Conservation (phyloP, 371 early-diverging fungal genomes). For the Cokeromyces recurvatus region DNA sequence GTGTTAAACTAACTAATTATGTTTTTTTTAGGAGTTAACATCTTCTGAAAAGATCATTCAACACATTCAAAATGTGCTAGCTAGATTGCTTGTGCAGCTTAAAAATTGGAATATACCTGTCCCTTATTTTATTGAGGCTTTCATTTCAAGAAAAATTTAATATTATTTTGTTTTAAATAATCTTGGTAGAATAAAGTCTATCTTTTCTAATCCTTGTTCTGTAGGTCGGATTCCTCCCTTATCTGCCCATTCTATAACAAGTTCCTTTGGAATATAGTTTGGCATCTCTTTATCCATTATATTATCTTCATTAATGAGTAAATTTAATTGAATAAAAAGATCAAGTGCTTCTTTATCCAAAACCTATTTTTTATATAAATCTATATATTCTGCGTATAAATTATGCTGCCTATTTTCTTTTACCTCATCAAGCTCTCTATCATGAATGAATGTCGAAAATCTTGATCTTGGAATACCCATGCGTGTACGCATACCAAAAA, state of each 20-base stretch:
- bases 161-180: slow-evolving; percentile 1
- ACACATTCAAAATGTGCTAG: not conserved
- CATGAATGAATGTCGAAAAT: too few species aligned
- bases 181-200: slow-evolving; percentile 35
- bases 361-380: too few species aligned
- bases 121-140: slow-evolving; percentile 17
- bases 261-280: slow-evolving; percentile 21
- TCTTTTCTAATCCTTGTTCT: slow-evolving; percentile 32
- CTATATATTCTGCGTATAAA: too few species aligned
- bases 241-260: slow-evolving; percentile 11
- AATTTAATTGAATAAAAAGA: slow-evolving; percentile 15
- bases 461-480: slow-evolving; percentile 47
- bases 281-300: not conserved
- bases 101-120: slow-evolving; percentile 25
- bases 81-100: slow-evolving; percentile 5
- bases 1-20: too few species aligned
- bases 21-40: too few species aligned
- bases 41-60: not conserved
- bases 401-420: too few species aligned
- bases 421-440: too few species aligned
- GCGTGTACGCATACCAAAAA: slow-evolving; percentile 68
- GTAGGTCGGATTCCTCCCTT: slow-evolving; percentile 36
- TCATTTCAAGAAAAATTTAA: not conserved
- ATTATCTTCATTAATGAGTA: slow-evolving; percentile 21
- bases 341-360: slow-evolving; percentile 22